These are phyloP conservation scores for Rutstroemia sydowiana DNA, from an alignment of 2,329 filamentous ascomycete genomes.

Conservation along the genomic window DNA sequence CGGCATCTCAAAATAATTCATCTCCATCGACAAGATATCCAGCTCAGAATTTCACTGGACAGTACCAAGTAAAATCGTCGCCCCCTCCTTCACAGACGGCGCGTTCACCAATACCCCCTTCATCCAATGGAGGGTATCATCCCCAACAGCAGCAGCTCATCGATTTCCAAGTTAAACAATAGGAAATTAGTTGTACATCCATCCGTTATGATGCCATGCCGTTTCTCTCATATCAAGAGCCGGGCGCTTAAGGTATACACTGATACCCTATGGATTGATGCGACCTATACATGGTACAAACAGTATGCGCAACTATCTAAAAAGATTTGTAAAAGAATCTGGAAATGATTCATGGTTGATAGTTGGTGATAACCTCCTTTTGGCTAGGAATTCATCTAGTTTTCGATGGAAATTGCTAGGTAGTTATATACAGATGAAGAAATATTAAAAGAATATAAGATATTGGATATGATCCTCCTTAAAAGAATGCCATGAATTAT, in stretches of 20 bases:
- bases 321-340: neutral
- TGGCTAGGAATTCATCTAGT: no score
- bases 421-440: no score
- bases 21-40: constrained; percentile 41
- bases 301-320: neutral
- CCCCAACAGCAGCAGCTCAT: constrained; percentile 17
- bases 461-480: no score
- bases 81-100: constrained; percentile 34
- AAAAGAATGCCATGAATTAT: no score
- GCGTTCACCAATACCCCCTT: constrained; percentile 38
- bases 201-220: no score
- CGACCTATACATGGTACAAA: neutral
- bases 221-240: neutral
- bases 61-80: constrained; percentile 53
- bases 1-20: constrained; percentile 30
- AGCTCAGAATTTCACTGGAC: constrained; percentile 45
- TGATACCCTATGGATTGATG: constrained; percentile 4
- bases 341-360: neutral
- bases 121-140: constrained; percentile 32
- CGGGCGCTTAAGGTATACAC: constrained; percentile 4
- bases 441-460: no score
- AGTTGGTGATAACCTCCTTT: no score
- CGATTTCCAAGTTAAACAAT: neutral
- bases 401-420: no score
- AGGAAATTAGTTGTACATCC: neutral